These are phyloP conservation scores for Tetradesmus obliquus DNA, from an alignment of 139 green algal genomes.

Conservation along the genomic window DNA sequence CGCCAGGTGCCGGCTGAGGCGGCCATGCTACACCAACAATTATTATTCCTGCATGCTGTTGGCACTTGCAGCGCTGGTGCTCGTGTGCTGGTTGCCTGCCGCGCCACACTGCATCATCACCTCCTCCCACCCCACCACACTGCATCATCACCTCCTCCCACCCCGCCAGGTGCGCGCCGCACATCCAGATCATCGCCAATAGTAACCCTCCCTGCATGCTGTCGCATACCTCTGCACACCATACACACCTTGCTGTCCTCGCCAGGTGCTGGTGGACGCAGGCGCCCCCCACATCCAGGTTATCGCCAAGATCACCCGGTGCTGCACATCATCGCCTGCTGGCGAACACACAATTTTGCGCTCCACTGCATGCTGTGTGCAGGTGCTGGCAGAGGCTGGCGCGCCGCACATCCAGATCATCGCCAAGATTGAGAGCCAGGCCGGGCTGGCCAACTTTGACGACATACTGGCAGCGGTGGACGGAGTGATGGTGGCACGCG, in stretches of 20 bases:
- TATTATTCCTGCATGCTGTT: too few species aligned
- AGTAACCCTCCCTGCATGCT: too few species aligned
- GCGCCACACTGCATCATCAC: too few species aligned
- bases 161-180: too few species aligned
- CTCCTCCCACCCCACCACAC: too few species aligned
- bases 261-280: neutral
- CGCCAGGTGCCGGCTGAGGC: neutral
- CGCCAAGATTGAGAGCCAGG: slow-evolving; percentile 82
- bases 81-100: too few species aligned
- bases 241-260: too few species aligned
- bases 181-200: too few species aligned
- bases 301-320: slow-evolving; percentile 33
- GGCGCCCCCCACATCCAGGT: neutral
- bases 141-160: too few species aligned
- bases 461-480: slow-evolving; percentile 74
- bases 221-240: too few species aligned
- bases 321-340: slow-evolving; percentile 32
- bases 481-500: slow-evolving; percentile 84
- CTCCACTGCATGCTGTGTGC: neutral
- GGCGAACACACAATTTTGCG: neutral
- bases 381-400: slow-evolving; percentile 63
- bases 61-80: too few species aligned
- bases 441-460: slow-evolving; percentile 70
- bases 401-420: slow-evolving; percentile 77
- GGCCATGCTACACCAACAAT: too few species aligned